A percentile compares a stretch with the other conserved stretches of the same genome.
These are phyloP conservation scores for Fraxinus cuspidata DNA, from an alignment of 257 asterid genomes.

Conservation along the genomic window DNA sequence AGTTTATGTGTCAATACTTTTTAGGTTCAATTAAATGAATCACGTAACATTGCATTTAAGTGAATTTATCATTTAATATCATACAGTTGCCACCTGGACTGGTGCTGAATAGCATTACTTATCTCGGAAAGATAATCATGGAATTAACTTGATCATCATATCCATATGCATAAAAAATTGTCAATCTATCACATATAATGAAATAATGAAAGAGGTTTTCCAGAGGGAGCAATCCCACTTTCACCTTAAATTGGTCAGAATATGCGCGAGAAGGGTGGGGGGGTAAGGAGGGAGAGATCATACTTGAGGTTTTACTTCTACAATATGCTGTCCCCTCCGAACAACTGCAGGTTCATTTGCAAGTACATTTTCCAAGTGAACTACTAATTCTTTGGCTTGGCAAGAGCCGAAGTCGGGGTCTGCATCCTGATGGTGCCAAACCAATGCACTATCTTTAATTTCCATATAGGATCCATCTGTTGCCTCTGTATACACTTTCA, in stretches of 20 bases:
- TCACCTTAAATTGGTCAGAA: background rate
- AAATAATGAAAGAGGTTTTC: no score
- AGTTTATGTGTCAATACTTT: no score
- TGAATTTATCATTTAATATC: no score
- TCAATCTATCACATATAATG: background rate
- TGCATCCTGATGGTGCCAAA: conserved; percentile 87
- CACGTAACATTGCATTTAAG: no score
- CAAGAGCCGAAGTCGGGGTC: conserved; percentile 91
- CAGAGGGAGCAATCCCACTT: no score
- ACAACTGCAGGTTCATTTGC: conserved; percentile 93
- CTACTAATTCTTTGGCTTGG: conserved; percentile 80
- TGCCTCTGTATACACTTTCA: conserved; percentile 78
- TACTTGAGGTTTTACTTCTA: conserved; percentile 96
- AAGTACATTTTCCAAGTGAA: conserved; percentile 80
- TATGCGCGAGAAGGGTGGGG: background rate
- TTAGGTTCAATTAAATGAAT: no score
- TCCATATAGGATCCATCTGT: conserved; percentile 91
- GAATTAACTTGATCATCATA: background rate
- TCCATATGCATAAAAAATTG: background rate
- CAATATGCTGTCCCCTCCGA: conserved; percentile 84
- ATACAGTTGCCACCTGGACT: no score
- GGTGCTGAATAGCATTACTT: no score
- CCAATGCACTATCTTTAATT: conserved; percentile 85
- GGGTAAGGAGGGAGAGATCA: conserved; percentile 10
- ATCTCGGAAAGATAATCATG: background rate